Conservation (phyloP, 176 grass and related monocot species). For the Rhipidocladum racemiflorum region DNA sequence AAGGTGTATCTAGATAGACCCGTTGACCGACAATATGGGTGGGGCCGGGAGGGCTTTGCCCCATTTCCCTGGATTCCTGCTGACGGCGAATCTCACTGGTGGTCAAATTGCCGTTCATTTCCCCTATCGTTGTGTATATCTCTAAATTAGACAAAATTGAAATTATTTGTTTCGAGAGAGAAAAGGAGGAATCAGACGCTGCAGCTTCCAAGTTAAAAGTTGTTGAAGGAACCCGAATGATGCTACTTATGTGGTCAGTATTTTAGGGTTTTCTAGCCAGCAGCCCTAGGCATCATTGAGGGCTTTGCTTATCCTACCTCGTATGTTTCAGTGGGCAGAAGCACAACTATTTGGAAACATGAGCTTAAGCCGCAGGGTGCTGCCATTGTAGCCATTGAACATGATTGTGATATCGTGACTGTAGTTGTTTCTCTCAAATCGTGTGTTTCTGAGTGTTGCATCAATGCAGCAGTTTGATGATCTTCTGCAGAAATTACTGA, state of each 20-base stretch:
- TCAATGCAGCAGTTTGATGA: background rate
- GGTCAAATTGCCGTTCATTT: no score
- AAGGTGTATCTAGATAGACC: slow-evolving; percentile 52
- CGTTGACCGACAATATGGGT: slow-evolving; percentile 44
- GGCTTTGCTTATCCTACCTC: slow-evolving; percentile 12
- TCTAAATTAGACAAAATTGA: slow-evolving; percentile 15
- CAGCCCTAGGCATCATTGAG: slow-evolving; percentile 20
- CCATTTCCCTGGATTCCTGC: slow-evolving; percentile 57
- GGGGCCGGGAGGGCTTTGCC: slow-evolving; percentile 47
- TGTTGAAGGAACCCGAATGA: background rate
- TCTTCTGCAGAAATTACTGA: background rate
- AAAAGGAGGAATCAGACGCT: background rate
- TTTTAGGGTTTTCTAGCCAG: background rate
- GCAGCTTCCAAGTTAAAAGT: background rate
- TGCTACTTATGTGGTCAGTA: background rate
- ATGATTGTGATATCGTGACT: slow-evolving; percentile 6
- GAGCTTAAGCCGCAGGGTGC: background rate
- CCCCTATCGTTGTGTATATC: slow-evolving; percentile 35
- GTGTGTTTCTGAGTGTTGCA: background rate
- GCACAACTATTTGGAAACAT: slow-evolving; percentile 10
- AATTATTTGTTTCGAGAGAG: slow-evolving; percentile 37
- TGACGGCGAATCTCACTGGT: slow-evolving; percentile 70
- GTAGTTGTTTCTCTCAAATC: background rate
- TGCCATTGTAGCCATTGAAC: slow-evolving; percentile 23
- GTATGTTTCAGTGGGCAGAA: slow-evolving; percentile 5